These are phyloP conservation scores for Maudiozyma turicensis DNA, from an alignment of 805 yeast genomes.

Conservation along the genomic window DNA sequence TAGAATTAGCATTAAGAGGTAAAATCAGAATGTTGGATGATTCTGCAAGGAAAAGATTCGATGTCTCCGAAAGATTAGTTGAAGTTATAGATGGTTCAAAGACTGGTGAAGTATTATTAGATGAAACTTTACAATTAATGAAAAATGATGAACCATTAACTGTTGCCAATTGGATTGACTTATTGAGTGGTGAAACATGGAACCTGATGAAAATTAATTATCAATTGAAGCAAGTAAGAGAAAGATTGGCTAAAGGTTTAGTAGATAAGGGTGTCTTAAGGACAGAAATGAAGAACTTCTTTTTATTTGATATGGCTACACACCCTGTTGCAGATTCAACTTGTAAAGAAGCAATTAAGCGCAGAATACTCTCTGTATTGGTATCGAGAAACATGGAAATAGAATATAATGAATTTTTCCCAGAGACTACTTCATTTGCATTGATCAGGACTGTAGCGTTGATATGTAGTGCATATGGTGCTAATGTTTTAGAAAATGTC, in stretches of 20 bases:
- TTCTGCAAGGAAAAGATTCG: constrained; percentile 82
- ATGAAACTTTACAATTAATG: constrained; percentile 87
- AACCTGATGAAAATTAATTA: constrained; percentile 87
- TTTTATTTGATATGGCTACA: constrained; percentile 96
- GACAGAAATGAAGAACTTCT: constrained; percentile 90
- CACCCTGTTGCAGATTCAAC: constrained; percentile 87
- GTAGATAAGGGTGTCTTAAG: constrained; percentile 95
- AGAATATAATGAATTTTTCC: constrained; percentile 53
- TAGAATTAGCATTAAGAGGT: constrained; percentile 87
- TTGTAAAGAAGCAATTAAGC: constrained; percentile 72
- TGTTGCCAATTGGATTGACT: constrained; percentile 87
- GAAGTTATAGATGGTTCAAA: constrained; percentile 78
- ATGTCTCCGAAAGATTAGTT: constrained; percentile 74
- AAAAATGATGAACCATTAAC: constrained; percentile 69
- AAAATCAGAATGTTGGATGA: constrained; percentile 85
- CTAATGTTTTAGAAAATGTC: constrained; percentile 90
- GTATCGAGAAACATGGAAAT: constrained; percentile 61
- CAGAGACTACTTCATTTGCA: constrained; percentile 56
- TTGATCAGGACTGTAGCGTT: constrained; percentile 71
- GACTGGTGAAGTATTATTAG: constrained; percentile 92
- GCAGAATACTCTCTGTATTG: constrained; percentile 60
- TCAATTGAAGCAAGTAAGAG: constrained; percentile 95
- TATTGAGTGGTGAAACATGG: constrained; percentile 95
- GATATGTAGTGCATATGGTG: constrained; percentile 87
- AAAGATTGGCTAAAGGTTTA: constrained; percentile 88